Evolutionary conservation across 176 grass and related monocot species (phyloP).

Genomic region (Cenchrus americanus): DNA sequence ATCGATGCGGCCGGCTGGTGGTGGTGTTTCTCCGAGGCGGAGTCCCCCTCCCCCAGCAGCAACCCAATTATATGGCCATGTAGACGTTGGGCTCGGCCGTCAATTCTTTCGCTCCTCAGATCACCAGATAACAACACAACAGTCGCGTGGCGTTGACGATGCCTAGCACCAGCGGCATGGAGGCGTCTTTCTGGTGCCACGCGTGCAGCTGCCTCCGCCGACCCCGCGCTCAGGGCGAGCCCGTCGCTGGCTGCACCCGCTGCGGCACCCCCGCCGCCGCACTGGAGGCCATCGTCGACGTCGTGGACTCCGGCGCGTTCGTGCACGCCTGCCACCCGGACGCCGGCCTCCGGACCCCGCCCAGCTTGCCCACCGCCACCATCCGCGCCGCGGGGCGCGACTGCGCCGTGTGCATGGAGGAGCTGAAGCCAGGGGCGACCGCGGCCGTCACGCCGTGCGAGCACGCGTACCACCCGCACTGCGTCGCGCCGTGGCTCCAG

Average conservation of each 20-base stretch:
- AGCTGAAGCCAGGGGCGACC: background rate
- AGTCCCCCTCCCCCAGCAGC: too few relatives aligned
- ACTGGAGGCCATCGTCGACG: constrained; percentile 29
- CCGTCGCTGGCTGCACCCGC: background rate
- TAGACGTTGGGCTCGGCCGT: background rate
- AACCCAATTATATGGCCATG: too few relatives aligned
- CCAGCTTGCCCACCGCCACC: background rate
- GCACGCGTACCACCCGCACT: constrained; percentile 35
- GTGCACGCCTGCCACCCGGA: background rate
- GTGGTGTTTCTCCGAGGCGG: background rate
- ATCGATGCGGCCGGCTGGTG: too few relatives aligned
- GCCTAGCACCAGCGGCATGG: background rate
- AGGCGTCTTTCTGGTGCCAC: background rate
- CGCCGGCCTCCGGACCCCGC: background rate
- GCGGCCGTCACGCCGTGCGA: constrained; percentile 37
- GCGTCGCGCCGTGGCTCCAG: constrained; percentile 37
- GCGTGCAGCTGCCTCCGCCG: background rate
- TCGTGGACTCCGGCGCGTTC: constrained; percentile 14
- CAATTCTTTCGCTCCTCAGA: background rate
- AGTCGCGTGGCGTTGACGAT: too few relatives aligned
- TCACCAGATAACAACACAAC: too few relatives aligned
- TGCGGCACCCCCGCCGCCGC: background rate
- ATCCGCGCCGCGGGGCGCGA: background rate
- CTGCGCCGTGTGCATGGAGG: constrained; percentile 45
- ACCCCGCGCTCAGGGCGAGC: background rate